Base-by-base conservation (phyloP, 768 basidiomycete genomes). In the Boletellus ananas region DNA sequence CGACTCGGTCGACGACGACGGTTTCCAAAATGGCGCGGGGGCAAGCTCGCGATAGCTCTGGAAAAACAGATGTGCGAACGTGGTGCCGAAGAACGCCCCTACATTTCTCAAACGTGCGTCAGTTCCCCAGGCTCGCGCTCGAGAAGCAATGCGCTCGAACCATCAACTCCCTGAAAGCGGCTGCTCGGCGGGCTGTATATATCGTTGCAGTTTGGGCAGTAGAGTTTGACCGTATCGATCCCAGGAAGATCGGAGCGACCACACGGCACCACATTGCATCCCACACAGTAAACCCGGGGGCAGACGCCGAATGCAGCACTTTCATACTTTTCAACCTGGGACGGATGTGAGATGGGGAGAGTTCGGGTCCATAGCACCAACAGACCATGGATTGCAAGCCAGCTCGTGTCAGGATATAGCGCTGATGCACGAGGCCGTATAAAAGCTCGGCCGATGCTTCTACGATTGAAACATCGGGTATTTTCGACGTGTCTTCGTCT, bases 41-140 rank as follows among this genome's bases (percentile, higher is more conserved):
- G 91, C 84, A n/a, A 94, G 80, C 66, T 95, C 93, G 21, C 90
- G 89, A 72, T 95, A 98, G 55, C 90, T 94, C 65, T 98, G 94
- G 79, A 98, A 98, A 74, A 98, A 95, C 21, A 99, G 78, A 62
- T 97, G 94, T 1, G 94, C 78, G 68, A 99, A 99, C n/a, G 95
- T 97, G 0, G 95, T 98, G 18, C 96, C 96, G 73, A 99, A 99
- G 74, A 97, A 99, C 11, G 96, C 96, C 55, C 95, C 94, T 97
- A 55, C 33, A 52, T 57, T 55, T 55, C 50, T 60, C 56, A 34
- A 55, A 57, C 55, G 20, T 43, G 41, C 49, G 25, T 59, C 51
- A 47, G 55, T 40, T 55, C 33, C 47, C 50, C 43, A 34, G 37
- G 18, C 46, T 20, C 45, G 40, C 39, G 53, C 54, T 12, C 43